Base-by-base conservation (phyloP, 2,329 filamentous ascomycete genomes). In the Xylaria sp. region DNA sequence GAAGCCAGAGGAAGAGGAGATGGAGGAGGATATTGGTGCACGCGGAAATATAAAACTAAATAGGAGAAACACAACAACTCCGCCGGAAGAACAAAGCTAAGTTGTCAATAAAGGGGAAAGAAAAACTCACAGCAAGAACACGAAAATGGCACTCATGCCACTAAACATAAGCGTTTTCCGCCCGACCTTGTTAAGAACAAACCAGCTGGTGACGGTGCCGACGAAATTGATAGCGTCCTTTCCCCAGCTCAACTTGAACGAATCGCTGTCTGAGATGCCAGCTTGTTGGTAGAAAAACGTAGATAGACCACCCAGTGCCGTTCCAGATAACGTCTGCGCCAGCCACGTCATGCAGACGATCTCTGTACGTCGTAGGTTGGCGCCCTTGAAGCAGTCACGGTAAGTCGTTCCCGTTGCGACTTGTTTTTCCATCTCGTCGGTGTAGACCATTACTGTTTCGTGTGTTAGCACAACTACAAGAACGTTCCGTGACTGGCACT, bases 131-230 rank as follows among this genome's bases (percentile, higher is more conserved):
- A 83, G 78, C 5, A 82, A 79, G 0, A 80, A 75, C 57, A 77
- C 25, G 74, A 79, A 78, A 77, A 85, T 83, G 23, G 78, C 75
- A 13, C 78, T 69, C 56, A 82, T 82, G 8, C 83, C 83, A 31
- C 75, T 70, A 20, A 82, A 76, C 62, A 84, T 79, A n/a, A 83
- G 73, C 3, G 79, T 80, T 57, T 79, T 79, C 8, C 82, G 78
- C 13, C 83, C 82, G 58, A 82, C 78, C 10, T 79, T 74, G n/a
- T 76, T 76, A 48, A 80, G 74, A n/a, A 80, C 74, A 48, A 78
- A 75, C 82, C 83, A 84, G 18, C 82, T 83, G 2, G 78, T 71
- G 7, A 83, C 75, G 0, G 82, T 84, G 4, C 82, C 82, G 2
- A 82, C 72, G 49, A 81, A 80, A 46, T 79, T 82, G 12, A 84